Base-by-base conservation (phyloP, 2,329 filamentous ascomycete species). In the Thyridium curvatum region DNA sequence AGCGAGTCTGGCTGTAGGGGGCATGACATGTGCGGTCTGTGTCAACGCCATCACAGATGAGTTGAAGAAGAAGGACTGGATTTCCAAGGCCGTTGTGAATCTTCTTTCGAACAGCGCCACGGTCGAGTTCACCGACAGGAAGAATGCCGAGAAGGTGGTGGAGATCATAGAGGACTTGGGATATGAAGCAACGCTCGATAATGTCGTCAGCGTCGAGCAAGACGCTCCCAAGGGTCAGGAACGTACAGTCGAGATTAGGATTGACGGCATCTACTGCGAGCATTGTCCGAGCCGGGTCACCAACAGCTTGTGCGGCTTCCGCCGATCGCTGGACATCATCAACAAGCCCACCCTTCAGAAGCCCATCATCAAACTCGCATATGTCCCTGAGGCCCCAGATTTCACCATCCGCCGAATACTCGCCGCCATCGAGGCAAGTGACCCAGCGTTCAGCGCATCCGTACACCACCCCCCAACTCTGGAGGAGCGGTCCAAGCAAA, bases 391-490 rank as follows among this genome's bases (percentile, higher is more conserved):
- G 2, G 69, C 79, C 4, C 85, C 87, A 0, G 54, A 50, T 1
- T 77, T 94, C 51, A 94, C 86, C 0, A 75, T 94, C 46, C 77
- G 91, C 35, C 73, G 77, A 8, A 86, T 96, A 32, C 65, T 94
- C 12, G 63, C 68, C 12, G 71, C 77, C 2, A 84, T 96, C 37
- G 69, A 78, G 39, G 71, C 71, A 5, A 70, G 77, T 6, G 84
- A 94, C 50, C 64, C 72, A 2, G 74, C 69, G 1, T 84, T 95
- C 44, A 66, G 65, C 18, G 77, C 82, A 1, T 79, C 74, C 2
- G 75, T 96, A 12, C 82, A 88, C 54, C 86, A 91, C 46, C 82
- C 86, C 1, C 86, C 85, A 1, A 89, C 83, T 0, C 72, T 95
- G 4, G 90, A 95, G 59, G 86, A 95, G 52, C 77, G 86, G 9